Conservation (phyloP, 163 green algal genomes). For the Prototheca wickerhamii region DNA sequence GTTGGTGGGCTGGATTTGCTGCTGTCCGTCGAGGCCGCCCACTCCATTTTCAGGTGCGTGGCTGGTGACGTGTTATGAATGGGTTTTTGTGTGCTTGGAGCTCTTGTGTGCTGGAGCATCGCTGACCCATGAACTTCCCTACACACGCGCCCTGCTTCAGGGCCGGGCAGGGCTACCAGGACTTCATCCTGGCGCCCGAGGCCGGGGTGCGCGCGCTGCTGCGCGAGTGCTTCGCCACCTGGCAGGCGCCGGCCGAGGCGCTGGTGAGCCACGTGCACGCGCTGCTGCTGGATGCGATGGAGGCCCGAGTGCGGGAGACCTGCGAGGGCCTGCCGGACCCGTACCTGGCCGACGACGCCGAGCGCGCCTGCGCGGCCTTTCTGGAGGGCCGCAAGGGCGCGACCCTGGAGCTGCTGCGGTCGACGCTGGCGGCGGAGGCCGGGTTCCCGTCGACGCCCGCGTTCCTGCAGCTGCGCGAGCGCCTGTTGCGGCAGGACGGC, state of each 20-base stretch:
- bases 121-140: background rate
- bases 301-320: background rate
- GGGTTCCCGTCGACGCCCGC: background rate
- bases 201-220: constrained; percentile 1
- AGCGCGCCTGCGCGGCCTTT: background rate
- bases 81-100: background rate
- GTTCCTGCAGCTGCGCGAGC: background rate
- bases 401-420: background rate
- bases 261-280: background rate
- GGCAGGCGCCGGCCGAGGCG: background rate
- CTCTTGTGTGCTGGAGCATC: background rate
- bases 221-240: background rate
- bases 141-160: background rate
- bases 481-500: background rate
- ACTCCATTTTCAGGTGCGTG: constrained; percentile 4
- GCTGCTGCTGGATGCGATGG: background rate
- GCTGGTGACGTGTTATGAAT: too few relatives aligned
- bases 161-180: background rate
- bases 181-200: constrained; percentile 2
- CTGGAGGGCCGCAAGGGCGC: background rate
- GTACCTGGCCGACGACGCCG: background rate
- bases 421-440: background rate
- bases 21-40: background rate
- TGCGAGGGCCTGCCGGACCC: background rate
- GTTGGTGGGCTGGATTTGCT: background rate